phyloP scores from a whole-genome alignment of 2,329 filamentous ascomycete species.

The Penicillium sp. region DNA sequence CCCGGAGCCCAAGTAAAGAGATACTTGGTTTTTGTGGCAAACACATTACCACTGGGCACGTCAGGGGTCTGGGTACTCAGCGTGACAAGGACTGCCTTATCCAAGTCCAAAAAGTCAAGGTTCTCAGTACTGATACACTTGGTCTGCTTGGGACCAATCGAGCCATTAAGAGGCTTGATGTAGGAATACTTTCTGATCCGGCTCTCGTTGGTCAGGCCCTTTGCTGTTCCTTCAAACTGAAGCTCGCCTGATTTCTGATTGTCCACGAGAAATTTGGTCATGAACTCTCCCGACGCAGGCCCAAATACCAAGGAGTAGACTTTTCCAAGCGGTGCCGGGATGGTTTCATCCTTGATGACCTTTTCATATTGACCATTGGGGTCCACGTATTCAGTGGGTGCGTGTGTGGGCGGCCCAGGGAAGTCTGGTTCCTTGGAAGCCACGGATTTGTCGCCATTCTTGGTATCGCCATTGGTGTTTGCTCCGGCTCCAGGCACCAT shows the following conservation, averaged over 20 bases:
- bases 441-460: conserved; percentile 51
- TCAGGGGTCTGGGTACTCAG: conserved; percentile 87
- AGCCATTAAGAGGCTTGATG: conserved; percentile 80
- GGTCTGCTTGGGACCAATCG: conserved; percentile 89
- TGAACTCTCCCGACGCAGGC: conserved; percentile 71
- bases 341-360: conserved; percentile 77
- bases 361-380: conserved; percentile 77
- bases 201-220: conserved; percentile 71
- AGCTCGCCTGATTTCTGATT: conserved; percentile 91
- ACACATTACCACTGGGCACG: conserved; percentile 89
- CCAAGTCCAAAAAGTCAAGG: conserved; percentile 80
- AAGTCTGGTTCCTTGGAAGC: conserved; percentile 59
- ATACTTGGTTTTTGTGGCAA: conserved; percentile 89
- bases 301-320: conserved; percentile 89
- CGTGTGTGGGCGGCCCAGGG: conserved; percentile 78
- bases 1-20: conserved; percentile 89
- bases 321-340: conserved; percentile 85
- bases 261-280: conserved; percentile 79
- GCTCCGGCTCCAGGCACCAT: conserved; percentile 40
- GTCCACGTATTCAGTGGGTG: conserved; percentile 83
- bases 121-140: conserved; percentile 88
- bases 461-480: conserved; percentile 35
- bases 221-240: conserved; percentile 77
- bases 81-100: conserved; percentile 80
- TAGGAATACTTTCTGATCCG: conserved; percentile 76